Evolutionary conservation across 192 early-diverging fungal species (phyloP).

Genomic region (Gryganskiella cystojenkinii): DNA sequence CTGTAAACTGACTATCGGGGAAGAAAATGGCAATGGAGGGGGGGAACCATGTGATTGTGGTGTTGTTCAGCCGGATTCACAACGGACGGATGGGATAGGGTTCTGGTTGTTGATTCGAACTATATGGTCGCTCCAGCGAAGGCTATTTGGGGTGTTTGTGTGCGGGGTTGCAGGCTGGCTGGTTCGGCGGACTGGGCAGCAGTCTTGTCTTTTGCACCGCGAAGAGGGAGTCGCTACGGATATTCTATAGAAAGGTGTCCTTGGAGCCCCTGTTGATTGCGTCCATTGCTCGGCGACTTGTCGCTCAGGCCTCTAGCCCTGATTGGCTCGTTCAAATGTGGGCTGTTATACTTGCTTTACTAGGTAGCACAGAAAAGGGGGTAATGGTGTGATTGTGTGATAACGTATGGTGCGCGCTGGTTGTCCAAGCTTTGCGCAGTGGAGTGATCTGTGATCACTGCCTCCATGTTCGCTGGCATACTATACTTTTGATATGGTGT

Average conservation of each 20-base stretch:
- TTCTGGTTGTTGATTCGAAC: slow-evolving; percentile 6
- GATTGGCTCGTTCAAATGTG: slow-evolving; percentile 11
- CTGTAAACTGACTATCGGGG: neutral
- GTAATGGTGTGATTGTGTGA: neutral
- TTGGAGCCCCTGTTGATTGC: neutral
- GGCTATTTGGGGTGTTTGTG: neutral
- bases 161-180: neutral
- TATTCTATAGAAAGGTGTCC: no score
- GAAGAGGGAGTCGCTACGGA: neutral
- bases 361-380: neutral
- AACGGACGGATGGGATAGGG: neutral
- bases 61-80: slow-evolving; percentile 6
- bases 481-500: slow-evolving; percentile 1
- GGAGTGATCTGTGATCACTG: neutral
- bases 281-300: neutral
- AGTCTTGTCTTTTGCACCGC: neutral
- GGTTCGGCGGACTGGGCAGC: neutral
- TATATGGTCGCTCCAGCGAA: neutral
- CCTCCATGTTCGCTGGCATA: neutral
- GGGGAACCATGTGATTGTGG: neutral
- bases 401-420: neutral
- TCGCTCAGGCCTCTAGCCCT: neutral
- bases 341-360: neutral
- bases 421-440: neutral
- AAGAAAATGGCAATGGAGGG: neutral